Evolutionary conservation across 2,329 filamentous ascomycete genomes (phyloP), one percentile per base, ranked within the genome.

Genomic region (Arthroderma sp.): DNA sequence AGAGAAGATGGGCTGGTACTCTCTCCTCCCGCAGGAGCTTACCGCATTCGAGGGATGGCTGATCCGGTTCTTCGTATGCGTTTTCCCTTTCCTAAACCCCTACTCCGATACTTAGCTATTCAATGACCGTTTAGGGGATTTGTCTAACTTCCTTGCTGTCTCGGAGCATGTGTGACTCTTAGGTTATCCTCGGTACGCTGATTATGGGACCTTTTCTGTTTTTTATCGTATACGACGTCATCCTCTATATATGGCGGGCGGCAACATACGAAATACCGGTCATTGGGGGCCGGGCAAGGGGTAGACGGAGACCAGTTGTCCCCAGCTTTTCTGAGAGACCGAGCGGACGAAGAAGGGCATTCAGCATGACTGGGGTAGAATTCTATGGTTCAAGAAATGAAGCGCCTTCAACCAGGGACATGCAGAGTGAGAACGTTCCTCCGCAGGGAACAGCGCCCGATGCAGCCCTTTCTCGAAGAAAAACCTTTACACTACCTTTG

Each of bases 191-290:
- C 58, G 82, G 79, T 23, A 63, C 81, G 44, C 63, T 85, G 44
- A 80, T 78, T 49, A 81, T 86, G 61, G 78, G 79, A 1, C 84
- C 84, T 9, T 87, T 83, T 81, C 69, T 78, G 4, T 71, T 79
- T 23, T 69, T 86, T 37, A 73, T 87, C 61, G 57, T 82, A 61
- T 86, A 86, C 72, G 84, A 87, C 66, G 68, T 84, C 56, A 61
- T 79, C 23, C 75, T 86, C 43, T 87, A 85, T 69, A 61, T 81
- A 58, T 79, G 78, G 67, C 81, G 84, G 59, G 74, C 78, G 13
- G 65, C 77, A 11, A 76, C 76, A 43, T 81, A 84, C 67, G 78
- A 84, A 60, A 69, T 85, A 1, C 83, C 83, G 1, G 66, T 79
- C 31, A 64, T 84, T 51, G 83, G 83, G 2, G 83, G 83, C 4